Evolutionary conservation across 495 filamentous ascomycete species (phyloP).

Genomic region (Penicillium diatomitis): DNA sequence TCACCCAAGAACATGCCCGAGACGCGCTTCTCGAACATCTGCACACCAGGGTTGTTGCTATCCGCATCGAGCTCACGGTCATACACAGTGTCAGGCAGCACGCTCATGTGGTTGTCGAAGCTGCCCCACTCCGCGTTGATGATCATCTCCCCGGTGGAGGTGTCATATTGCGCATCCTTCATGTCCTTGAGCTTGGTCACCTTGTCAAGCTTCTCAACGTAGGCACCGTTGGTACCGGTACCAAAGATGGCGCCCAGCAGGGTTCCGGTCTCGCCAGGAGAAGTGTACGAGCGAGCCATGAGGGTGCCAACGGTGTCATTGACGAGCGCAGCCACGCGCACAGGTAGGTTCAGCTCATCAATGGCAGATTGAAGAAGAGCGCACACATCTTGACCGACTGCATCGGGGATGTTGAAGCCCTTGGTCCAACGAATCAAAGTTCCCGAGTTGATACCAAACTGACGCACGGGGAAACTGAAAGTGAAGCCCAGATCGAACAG

Average conservation of each 20-base stretch:
- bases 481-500: constrained; percentile 92
- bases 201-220: constrained; percentile 52
- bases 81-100: constrained; percentile 78
- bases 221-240: constrained; percentile 91
- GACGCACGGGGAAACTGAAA: constrained; percentile 94
- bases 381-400: constrained; percentile 91
- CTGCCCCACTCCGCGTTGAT: constrained; percentile 98
- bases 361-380: constrained; percentile 84
- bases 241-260: constrained; percentile 85
- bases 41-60: constrained; percentile 85
- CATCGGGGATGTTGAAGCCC: constrained; percentile 90
- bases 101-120: constrained; percentile 86
- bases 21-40: constrained; percentile 98
- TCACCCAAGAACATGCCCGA: constrained; percentile 98
- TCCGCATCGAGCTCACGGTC: constrained; percentile 69
- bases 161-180: constrained; percentile 57
- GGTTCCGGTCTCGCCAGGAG: constrained; percentile 77
- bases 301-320: constrained; percentile 97
- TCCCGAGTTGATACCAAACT: constrained; percentile 87
- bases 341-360: constrained; percentile 75
- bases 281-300: constrained; percentile 94
- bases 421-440: constrained; percentile 95
- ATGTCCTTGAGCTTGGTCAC: constrained; percentile 39
- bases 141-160: constrained; percentile 85
- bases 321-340: constrained; percentile 87